These are phyloP conservation scores for Morella rubra DNA, from an alignment of 306 rosid species.

Conservation along the genomic window DNA sequence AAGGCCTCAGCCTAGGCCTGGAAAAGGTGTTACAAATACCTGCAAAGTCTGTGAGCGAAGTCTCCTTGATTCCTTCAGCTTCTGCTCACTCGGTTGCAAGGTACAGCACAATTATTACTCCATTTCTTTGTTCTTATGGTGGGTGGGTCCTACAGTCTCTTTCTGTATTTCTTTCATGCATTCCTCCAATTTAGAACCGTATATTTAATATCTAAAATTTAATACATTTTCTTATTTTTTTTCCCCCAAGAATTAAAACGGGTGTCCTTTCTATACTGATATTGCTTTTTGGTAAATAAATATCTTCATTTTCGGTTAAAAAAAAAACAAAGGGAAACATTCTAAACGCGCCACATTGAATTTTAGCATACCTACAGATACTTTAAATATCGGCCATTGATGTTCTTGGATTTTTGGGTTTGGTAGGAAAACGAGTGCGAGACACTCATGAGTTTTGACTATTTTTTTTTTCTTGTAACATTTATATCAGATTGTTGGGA, in stretches of 20 bases:
- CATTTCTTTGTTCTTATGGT: not conserved
- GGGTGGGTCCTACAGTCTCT: not conserved
- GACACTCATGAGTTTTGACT: constrained; percentile 25
- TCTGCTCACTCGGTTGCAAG: constrained; percentile 78
- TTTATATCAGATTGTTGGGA: constrained; percentile 53
- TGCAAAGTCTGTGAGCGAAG: constrained; percentile 58
- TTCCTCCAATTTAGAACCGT: not conserved
- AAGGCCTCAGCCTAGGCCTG: constrained; percentile 68
- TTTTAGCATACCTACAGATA: not conserved
- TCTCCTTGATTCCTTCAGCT: constrained; percentile 63
- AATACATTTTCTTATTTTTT: not conserved
- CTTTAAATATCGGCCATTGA: not conserved
- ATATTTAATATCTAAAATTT: not conserved
- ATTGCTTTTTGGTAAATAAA: not conserved
- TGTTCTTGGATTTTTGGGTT: not conserved
- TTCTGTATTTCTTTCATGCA: not conserved
- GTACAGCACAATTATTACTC: constrained; percentile 15
- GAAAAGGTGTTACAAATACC: constrained; percentile 60
- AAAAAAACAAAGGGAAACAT: not conserved
- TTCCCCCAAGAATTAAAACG: not conserved
- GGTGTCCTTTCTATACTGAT: not conserved
- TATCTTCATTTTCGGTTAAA: not conserved
- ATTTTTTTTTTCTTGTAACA: constrained; percentile 16
- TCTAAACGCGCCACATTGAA: not conserved
- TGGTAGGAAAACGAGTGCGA: constrained; percentile 25